These are phyloP conservation scores for Blastomyces silverae DNA, from an alignment of 2,329 filamentous ascomycete species.

Conservation along the genomic window DNA sequence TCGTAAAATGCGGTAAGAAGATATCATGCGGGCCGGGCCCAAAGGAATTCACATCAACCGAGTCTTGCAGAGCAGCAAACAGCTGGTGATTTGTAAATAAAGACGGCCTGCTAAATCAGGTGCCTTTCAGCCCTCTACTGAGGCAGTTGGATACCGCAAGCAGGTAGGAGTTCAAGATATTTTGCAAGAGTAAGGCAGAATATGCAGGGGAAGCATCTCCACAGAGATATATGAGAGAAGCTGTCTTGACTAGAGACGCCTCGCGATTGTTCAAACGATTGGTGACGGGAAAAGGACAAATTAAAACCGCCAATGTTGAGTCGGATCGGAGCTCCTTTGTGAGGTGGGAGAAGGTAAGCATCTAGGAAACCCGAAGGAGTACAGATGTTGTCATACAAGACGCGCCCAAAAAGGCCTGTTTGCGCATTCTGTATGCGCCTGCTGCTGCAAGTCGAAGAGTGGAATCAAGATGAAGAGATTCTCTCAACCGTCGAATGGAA, in stretches of 20 bases:
- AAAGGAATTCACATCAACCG: background rate
- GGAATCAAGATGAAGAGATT: background rate
- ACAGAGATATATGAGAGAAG: slow-evolving; percentile 7
- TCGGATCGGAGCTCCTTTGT: background rate
- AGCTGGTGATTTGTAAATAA: background rate
- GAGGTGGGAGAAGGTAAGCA: background rate
- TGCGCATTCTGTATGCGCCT: slow-evolving; percentile 1
- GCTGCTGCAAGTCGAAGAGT: slow-evolving; percentile 4
- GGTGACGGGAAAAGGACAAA: background rate
- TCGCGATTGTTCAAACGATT: background rate
- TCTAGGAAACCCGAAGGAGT: background rate
- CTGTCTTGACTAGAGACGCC: background rate
- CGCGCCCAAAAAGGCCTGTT: background rate
- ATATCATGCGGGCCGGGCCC: background rate
- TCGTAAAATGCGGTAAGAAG: slow-evolving; percentile 1
- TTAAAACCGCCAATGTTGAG: background rate
- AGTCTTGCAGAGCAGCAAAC: background rate
- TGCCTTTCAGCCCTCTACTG: background rate
- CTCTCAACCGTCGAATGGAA: background rate
- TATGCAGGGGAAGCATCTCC: slow-evolving; percentile 4
- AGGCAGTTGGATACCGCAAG: background rate
- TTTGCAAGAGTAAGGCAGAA: background rate
- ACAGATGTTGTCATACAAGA: slow-evolving; percentile 11
- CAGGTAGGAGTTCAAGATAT: slow-evolving; percentile 1
- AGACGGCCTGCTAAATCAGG: background rate